Evolutionary conservation across 73 alveolate genomes (phyloP).

Genomic region (Paramecium octaurelia): DNA sequence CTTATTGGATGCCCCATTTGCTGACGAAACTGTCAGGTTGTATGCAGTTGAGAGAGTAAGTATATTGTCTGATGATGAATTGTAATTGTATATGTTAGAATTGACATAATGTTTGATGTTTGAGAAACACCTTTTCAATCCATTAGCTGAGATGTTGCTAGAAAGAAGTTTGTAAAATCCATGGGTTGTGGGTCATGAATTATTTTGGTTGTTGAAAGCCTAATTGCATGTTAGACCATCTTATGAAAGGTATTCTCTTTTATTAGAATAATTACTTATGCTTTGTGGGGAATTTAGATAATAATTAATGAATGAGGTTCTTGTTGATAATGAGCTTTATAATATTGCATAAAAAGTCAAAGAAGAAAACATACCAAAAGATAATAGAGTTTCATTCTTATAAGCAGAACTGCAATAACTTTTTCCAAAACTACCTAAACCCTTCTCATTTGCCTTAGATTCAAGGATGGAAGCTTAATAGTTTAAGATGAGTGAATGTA

Average conservation of each 20-base stretch:
- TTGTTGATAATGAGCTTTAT: constrained; percentile 66
- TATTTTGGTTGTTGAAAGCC: constrained; percentile 84
- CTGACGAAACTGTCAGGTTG: constrained; percentile 80
- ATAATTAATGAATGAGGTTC: constrained; percentile 65
- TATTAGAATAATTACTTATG: constrained; percentile 76
- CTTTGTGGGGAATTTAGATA: constrained; percentile 80
- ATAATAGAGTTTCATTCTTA: neutral
- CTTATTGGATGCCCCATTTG: constrained; percentile 78
- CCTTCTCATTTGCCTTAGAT: constrained; percentile 55
- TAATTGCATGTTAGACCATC: constrained; percentile 76
- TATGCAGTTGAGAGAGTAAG: constrained; percentile 89
- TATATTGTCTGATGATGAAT: constrained; percentile 88
- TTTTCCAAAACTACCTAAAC: constrained; percentile 6
- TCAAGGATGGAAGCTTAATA: constrained; percentile 47
- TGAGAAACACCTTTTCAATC: constrained; percentile 91
- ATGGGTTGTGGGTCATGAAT: constrained; percentile 92
- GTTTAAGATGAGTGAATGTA: constrained; percentile 44
- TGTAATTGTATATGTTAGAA: constrained; percentile 89
- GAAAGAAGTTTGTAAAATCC: constrained; percentile 88
- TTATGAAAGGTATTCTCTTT: constrained; percentile 76
- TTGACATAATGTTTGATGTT: constrained; percentile 87
- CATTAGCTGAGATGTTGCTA: constrained; percentile 91
- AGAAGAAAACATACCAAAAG: constrained; percentile 16
- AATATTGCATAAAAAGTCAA: constrained; percentile 42
- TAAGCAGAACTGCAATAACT: neutral